These are phyloP conservation scores for Platanthera zijinensis DNA, from an alignment of 106 monocot genomes.

Conservation along the genomic window DNA sequence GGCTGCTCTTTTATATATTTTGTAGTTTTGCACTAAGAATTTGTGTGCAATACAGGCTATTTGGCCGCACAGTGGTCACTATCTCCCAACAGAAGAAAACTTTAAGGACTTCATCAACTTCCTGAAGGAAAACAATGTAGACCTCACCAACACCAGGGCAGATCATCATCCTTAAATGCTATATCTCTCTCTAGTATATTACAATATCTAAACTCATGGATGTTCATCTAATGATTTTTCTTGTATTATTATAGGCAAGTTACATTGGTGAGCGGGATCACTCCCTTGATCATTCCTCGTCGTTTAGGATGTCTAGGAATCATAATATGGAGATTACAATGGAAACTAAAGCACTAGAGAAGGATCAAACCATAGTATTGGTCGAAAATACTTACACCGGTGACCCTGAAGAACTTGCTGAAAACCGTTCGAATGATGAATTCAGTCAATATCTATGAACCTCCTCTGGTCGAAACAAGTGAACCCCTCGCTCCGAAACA, in stretches of 20 bases:
- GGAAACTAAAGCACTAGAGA: background rate
- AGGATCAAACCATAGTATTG: background rate
- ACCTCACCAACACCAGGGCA: constrained; percentile 41
- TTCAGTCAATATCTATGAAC: background rate
- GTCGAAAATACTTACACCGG: background rate
- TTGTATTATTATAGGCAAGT: constrained; percentile 8
- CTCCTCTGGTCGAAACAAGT: background rate
- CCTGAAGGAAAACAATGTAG: constrained; percentile 35
- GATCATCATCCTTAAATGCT: background rate
- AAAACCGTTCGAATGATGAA: background rate
- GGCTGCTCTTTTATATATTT: background rate
- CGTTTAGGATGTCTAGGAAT: constrained; percentile 4
- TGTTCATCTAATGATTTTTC: background rate
- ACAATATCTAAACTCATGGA: too few relatives aligned
- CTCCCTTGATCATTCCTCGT: constrained; percentile 5
- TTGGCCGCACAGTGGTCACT: constrained; percentile 53
- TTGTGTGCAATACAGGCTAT: constrained; percentile 26
- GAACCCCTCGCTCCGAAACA: background rate
- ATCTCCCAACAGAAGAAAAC: constrained; percentile 43
- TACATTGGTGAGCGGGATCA: constrained; percentile 9
- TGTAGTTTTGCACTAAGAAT: background rate
- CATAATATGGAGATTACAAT: background rate
- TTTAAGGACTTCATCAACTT: constrained; percentile 38
- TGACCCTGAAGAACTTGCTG: background rate
- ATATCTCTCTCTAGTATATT: background rate